Conservation (phyloP, 306 rosid genomes). For the Rosa multiflora region DNA sequence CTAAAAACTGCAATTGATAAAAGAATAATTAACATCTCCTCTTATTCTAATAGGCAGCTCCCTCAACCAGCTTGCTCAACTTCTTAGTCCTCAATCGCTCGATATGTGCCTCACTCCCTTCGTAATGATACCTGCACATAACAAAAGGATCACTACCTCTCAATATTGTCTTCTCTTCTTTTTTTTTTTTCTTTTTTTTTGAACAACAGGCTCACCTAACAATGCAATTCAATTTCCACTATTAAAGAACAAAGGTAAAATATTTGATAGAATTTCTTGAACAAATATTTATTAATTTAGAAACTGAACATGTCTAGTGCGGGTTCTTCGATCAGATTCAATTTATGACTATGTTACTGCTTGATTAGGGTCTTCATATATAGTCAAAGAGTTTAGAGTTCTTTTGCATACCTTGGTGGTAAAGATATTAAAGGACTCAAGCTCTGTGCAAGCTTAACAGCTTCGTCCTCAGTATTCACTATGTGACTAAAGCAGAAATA, state of each 20-base stretch:
- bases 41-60: not conserved
- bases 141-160: not conserved
- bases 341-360: too few species aligned
- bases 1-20: too few species aligned
- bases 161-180: not conserved
- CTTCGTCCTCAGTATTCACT: constrained; percentile 37
- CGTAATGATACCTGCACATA: constrained; percentile 29
- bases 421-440: constrained; percentile 47
- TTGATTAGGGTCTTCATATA: too few species aligned
- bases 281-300: too few species aligned
- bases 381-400: too few species aligned
- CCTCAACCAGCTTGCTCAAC: constrained; percentile 28
- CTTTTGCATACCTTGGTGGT: constrained; percentile 32
- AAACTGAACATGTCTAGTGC: too few species aligned
- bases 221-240: not conserved
- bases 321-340: too few species aligned
- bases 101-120: constrained; percentile 35
- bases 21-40: too few species aligned
- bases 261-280: too few species aligned
- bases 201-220: too few species aligned
- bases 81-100: constrained; percentile 32
- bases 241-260: not conserved
- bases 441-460: constrained; percentile 37
- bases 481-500: constrained; percentile 41
- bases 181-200: too few species aligned